Percentiles rank a stretch among this genome's conserved stretches.
phyloP scores from a whole-genome alignment of 2,329 filamentous ascomycete species.

The Chaetomium sp. region DNA sequence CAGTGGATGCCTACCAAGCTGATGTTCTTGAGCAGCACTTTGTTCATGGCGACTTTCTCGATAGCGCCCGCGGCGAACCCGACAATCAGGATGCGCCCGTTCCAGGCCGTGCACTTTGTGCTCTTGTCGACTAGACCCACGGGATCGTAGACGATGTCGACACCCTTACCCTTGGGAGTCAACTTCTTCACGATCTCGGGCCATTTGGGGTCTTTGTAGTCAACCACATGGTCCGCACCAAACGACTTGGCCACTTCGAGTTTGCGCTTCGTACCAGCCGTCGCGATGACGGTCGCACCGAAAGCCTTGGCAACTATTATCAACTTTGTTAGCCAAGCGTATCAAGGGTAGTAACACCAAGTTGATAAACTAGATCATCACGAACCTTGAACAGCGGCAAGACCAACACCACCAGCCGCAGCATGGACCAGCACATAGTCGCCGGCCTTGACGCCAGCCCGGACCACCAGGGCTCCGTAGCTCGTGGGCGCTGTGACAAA shows the following conservation, averaged over 20 bases:
- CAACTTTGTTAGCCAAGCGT: neutral
- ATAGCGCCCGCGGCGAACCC: slow-evolving; percentile 83
- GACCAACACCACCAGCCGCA: slow-evolving; percentile 82
- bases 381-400: slow-evolving; percentile 76
- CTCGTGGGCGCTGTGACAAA: slow-evolving; percentile 90
- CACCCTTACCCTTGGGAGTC: slow-evolving; percentile 63
- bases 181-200: slow-evolving; percentile 67
- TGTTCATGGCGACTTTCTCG: slow-evolving; percentile 88
- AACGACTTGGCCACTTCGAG: slow-evolving; percentile 70
- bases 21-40: slow-evolving; percentile 90
- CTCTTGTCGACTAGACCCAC: slow-evolving; percentile 83
- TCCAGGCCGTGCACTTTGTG: slow-evolving; percentile 91
- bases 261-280: slow-evolving; percentile 75
- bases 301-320: slow-evolving; percentile 71
- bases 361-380: neutral
- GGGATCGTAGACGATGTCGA: slow-evolving; percentile 93
- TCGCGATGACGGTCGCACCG: slow-evolving; percentile 88
- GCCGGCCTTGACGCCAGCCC: slow-evolving; percentile 69
- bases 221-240: slow-evolving; percentile 76
- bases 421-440: slow-evolving; percentile 89
- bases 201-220: slow-evolving; percentile 64
- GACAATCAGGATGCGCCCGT: slow-evolving; percentile 78
- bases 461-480: slow-evolving; percentile 73
- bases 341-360: neutral
- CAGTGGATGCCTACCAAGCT: slow-evolving; percentile 84